phyloP scores from a whole-genome alignment of 345 rosid genomes.

The Arabidopsis suecica region DNA sequence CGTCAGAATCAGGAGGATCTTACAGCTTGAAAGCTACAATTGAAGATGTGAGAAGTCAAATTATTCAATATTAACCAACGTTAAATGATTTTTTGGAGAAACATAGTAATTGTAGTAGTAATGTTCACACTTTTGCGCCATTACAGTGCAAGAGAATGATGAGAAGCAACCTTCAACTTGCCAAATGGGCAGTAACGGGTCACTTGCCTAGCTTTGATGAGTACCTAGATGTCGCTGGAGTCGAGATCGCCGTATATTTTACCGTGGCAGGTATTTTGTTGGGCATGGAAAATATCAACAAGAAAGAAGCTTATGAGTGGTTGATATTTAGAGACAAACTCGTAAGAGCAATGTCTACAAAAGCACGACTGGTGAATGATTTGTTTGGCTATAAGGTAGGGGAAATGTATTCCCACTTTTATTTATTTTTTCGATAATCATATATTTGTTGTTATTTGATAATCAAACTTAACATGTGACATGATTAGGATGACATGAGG shows the following conservation, averaged over 20 bases:
- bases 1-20: slow-evolving; percentile 20
- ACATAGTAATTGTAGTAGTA: not conserved
- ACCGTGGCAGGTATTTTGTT: not conserved
- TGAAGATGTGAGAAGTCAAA: slow-evolving; percentile 3
- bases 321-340: slow-evolving; percentile 8
- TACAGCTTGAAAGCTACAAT: not conserved
- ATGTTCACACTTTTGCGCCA: not conserved
- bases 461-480: not conserved
- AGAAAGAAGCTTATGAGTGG: slow-evolving; percentile 28
- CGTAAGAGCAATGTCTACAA: not conserved
- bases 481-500: slow-evolving; percentile 44
- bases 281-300: not conserved
- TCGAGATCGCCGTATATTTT: not conserved
- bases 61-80: not conserved
- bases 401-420: not conserved
- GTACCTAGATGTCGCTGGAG: slow-evolving; percentile 10
- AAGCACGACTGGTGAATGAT: not conserved
- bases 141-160: slow-evolving; percentile 10
- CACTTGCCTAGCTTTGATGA: slow-evolving; percentile 29
- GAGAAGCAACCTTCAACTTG: slow-evolving; percentile 14
- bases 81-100: not conserved
- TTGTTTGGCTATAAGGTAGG: slow-evolving; percentile 2
- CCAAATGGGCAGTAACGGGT: slow-evolving; percentile 19
- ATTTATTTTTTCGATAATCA: not conserved
- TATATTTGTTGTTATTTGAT: not conserved